Evolutionary conservation across 208 protist species (phyloP).

Genomic region (Eutreptiella sp.): DNA sequence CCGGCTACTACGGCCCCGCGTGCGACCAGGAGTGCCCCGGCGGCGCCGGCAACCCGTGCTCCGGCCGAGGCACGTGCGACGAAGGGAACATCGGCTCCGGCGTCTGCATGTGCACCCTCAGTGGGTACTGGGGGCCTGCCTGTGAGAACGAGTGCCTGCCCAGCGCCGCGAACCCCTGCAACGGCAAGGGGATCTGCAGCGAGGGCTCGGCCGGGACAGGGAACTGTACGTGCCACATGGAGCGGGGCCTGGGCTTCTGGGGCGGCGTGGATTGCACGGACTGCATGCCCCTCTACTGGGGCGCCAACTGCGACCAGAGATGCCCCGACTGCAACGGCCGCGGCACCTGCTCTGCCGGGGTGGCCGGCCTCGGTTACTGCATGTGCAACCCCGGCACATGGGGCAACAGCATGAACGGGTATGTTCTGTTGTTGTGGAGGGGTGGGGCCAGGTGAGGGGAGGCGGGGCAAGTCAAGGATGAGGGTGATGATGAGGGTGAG

Average conservation of each 20-base stretch:
- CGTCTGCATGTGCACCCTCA: too few species aligned
- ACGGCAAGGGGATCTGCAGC: slow-evolving; percentile 14
- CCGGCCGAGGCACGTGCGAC: too few species aligned
- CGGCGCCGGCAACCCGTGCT: too few species aligned
- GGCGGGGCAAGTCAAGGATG: too few species aligned
- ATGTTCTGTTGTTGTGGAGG: too few species aligned
- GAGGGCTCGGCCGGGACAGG: slow-evolving; percentile 10
- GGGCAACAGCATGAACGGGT: too few species aligned
- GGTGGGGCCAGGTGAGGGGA: too few species aligned
- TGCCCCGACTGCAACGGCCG: slow-evolving; percentile 13
- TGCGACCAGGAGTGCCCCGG: slow-evolving; percentile 9
- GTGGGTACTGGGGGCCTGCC: too few species aligned
- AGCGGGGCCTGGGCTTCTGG: slow-evolving; percentile 19
- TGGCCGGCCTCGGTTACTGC: not conserved
- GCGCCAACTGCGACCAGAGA: not conserved
- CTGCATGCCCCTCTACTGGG: slow-evolving; percentile 16
- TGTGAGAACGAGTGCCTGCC: too few species aligned
- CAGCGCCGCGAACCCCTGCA: too few species aligned
- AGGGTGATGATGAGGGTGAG: too few species aligned
- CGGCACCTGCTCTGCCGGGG: slow-evolving; percentile 2
- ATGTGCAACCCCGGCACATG: not conserved
- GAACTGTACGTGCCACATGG: not conserved
- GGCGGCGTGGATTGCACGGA: slow-evolving; percentile 11
- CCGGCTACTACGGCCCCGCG: slow-evolving; percentile 18
- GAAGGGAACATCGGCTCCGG: too few species aligned